Conservation (phyloP, 148 eudicot species). For the Silene latifolia region DNA sequence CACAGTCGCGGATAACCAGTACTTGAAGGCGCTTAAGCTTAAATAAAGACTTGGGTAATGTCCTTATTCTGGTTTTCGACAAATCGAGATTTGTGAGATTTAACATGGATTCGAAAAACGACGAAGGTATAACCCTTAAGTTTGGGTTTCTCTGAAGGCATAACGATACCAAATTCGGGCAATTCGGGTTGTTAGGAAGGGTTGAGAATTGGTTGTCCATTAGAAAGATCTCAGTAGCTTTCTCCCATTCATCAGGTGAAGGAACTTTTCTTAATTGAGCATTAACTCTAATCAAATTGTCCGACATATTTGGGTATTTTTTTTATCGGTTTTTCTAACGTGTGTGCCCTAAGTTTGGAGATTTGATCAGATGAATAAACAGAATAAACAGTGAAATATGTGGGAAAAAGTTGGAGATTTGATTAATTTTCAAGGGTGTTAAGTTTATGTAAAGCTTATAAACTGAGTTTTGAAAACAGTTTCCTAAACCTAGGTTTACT, state of each 20-base stretch:
- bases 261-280: conserved; percentile 24
- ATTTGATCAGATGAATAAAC: background rate
- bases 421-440: too few species aligned
- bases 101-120: conserved; percentile 30
- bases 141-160: conserved; percentile 29
- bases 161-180: conserved; percentile 20
- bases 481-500: too few species aligned
- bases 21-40: conserved; percentile 27
- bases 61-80: conserved; percentile 26
- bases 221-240: conserved; percentile 23
- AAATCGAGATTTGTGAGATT: conserved; percentile 27
- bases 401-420: too few species aligned
- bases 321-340: too few species aligned
- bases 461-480: too few species aligned
- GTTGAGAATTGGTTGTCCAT: conserved; percentile 26
- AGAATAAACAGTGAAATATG: too few species aligned
- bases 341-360: too few species aligned
- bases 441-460: too few species aligned
- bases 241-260: conserved; percentile 23
- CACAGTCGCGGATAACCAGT: conserved; percentile 23
- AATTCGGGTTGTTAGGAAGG: conserved; percentile 21
- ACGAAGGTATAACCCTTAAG: conserved; percentile 27
- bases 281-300: conserved; percentile 20
- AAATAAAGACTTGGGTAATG: conserved; percentile 29
- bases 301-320: background rate